Evolutionary conservation across 2,329 filamentous ascomycete species (phyloP).

Genomic region (Fusarium secorum): DNA sequence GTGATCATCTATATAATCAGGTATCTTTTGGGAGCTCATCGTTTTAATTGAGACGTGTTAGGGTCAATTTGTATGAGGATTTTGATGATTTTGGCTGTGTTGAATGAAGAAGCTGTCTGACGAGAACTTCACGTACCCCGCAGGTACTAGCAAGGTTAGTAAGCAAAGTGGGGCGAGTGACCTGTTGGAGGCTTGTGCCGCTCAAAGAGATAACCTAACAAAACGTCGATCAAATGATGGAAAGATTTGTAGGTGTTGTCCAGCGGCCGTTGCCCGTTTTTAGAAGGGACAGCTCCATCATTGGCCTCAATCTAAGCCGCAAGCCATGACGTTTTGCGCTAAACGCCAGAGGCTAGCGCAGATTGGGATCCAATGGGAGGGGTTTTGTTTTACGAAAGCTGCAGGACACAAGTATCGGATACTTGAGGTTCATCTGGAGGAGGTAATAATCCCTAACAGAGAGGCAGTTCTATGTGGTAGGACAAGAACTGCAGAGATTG

Average conservation of each 20-base stretch:
- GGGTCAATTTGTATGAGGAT: too few relatives aligned
- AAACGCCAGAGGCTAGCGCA: conserved; percentile 19
- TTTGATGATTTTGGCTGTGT: too few relatives aligned
- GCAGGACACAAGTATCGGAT: conserved; percentile 27
- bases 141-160: too few relatives aligned
- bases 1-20: too few relatives aligned
- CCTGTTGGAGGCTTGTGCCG: too few relatives aligned
- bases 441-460: neutral
- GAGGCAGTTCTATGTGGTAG: neutral
- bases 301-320: conserved; percentile 32
- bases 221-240: neutral
- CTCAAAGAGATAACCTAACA: neutral
- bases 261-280: conserved; percentile 19
- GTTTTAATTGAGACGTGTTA: too few relatives aligned
- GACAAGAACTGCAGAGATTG: neutral
- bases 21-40: too few relatives aligned
- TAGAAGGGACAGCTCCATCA: conserved; percentile 17
- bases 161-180: too few relatives aligned
- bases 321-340: conserved; percentile 34
- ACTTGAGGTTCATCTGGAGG: neutral
- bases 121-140: too few relatives aligned
- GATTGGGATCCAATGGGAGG: conserved; percentile 1
- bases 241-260: neutral
- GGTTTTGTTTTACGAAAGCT: conserved; percentile 34
- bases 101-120: too few relatives aligned